Percentiles rank a stretch among this genome's conserved stretches.
These are phyloP conservation scores for Aureobasidium sp. DNA, from an alignment of 2,329 filamentous ascomycete genomes.

Conservation along the genomic window DNA sequence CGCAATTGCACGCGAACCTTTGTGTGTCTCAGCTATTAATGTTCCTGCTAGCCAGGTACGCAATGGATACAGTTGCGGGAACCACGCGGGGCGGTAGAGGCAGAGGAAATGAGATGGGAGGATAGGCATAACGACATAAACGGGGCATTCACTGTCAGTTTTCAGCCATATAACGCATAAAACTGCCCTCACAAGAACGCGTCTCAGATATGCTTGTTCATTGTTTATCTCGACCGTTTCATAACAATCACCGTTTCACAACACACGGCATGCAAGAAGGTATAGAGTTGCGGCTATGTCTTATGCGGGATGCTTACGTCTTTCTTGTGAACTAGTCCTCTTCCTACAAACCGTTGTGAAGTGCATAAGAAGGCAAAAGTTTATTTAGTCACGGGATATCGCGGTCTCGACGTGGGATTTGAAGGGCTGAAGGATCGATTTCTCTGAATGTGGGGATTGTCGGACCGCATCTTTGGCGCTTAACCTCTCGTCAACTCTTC, in stretches of 20 bases:
- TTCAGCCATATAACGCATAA: slow-evolving; percentile 3
- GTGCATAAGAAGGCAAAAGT: neutral
- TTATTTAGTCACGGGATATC: neutral
- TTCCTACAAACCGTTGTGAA: neutral
- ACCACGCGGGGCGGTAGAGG: neutral
- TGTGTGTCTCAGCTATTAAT: slow-evolving; percentile 1
- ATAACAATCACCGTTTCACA: slow-evolving; percentile 10
- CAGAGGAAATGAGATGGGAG: neutral
- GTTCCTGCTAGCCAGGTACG: slow-evolving; percentile 1
- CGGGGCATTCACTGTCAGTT: too few relatives aligned
- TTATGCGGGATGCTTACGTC: slow-evolving; percentile 2
- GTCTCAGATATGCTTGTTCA: slow-evolving; percentile 8
- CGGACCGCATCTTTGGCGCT: too few relatives aligned
- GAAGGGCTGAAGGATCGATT: neutral
- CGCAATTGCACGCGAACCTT: neutral
- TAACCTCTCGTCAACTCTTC: neutral
- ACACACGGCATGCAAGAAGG: neutral
- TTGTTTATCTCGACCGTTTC: slow-evolving; percentile 11
- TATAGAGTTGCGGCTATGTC: slow-evolving; percentile 4
- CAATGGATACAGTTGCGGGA: neutral
- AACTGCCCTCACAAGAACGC: neutral
- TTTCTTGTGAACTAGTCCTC: neutral
- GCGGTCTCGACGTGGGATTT: neutral
- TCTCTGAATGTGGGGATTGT: neutral
- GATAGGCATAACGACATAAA: neutral